Evolutionary conservation across 495 filamentous ascomycete genomes (phyloP), one percentile per base, ranked within the genome.

Genomic region (Cladorrhinum samala): DNA sequence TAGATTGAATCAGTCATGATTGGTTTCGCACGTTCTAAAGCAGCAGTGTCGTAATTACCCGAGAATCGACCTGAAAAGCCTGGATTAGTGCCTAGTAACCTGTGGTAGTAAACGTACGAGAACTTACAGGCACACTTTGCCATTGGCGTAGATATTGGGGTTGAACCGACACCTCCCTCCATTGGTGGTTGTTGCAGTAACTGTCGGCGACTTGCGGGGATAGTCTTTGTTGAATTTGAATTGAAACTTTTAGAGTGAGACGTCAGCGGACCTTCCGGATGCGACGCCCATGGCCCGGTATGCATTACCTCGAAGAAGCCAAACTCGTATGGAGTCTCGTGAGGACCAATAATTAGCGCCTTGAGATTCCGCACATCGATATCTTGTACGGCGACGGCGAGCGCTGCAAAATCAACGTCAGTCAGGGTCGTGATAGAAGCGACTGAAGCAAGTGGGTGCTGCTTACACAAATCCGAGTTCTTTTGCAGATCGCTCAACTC

Each of bases 321-420:
- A 63, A 95, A 94, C 60, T 96, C 90, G 67, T 98, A 98, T 0
- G 93, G 91, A 0, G 93, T 95, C 49, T 92, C 91, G 45, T 93
- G 91, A 7, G 94, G 92, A 0, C 93, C 93, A 49, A 98, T 81
- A 54, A 98, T 88, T 45, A 97, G 68, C 30, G 92, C 94, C 58
- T 82, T 84, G 39, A 98, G 86, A 55, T 92, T 85, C 27, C 91
- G 85, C 45, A 96, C 85, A 68, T 98, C 89, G 52, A 80, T 80
- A 64, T 97, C 93, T 30, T 84, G 76, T 62, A 86, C 95, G 36
- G 84, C 83, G 51, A 96, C 89, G 16, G 90, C 88, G 56, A 96
- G 79, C 21, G 91, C 89, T 93, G 49, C 23, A 30, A 20, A 62
- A 45, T 13, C 38, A 25, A 8, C n/a, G 56, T 57, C 51, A 58